phyloP scores from a whole-genome alignment of 164 flowering plant species.

The Macadamia integrifolia region DNA sequence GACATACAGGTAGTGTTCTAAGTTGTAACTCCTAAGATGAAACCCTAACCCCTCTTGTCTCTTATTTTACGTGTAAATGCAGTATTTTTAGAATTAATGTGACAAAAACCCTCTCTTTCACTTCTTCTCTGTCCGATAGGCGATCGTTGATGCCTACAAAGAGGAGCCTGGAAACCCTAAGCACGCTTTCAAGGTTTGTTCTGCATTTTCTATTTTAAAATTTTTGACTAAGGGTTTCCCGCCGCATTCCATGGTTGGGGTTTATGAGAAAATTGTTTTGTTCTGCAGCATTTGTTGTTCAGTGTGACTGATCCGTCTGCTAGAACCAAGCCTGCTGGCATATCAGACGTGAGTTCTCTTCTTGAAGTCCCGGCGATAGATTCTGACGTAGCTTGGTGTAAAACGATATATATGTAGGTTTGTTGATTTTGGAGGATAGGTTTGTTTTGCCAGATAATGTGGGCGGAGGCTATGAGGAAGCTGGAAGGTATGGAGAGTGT shows the following conservation, averaged over 20 bases:
- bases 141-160: conserved; percentile 89
- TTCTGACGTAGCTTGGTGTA: no score
- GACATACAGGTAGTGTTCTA: conserved; percentile 63
- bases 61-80: not conserved
- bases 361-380: not conserved
- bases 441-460: conserved; percentile 80
- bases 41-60: conserved; percentile 10
- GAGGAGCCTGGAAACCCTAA: conserved; percentile 83
- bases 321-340: conserved; percentile 80
- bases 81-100: not conserved
- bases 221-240: conserved; percentile 3
- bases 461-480: conserved; percentile 98
- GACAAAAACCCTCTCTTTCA: not conserved
- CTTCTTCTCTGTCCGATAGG: conserved; percentile 30
- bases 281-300: conserved; percentile 80
- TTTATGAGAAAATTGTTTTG: conserved; percentile 8
- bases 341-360: conserved; percentile 79
- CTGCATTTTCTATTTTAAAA: not conserved
- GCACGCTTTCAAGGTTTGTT: conserved; percentile 82
- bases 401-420: not conserved
- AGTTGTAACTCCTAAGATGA: not conserved
- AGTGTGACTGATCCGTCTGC: conserved; percentile 86
- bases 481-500: conserved; percentile 92
- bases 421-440: conserved; percentile 21
- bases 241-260: conserved; percentile 8